Percentiles rank a stretch among this genome's conserved stretches.
These are phyloP conservation scores for Melocanna baccifera DNA, from an alignment of 176 grass and related monocot genomes.

Conservation along the genomic window DNA sequence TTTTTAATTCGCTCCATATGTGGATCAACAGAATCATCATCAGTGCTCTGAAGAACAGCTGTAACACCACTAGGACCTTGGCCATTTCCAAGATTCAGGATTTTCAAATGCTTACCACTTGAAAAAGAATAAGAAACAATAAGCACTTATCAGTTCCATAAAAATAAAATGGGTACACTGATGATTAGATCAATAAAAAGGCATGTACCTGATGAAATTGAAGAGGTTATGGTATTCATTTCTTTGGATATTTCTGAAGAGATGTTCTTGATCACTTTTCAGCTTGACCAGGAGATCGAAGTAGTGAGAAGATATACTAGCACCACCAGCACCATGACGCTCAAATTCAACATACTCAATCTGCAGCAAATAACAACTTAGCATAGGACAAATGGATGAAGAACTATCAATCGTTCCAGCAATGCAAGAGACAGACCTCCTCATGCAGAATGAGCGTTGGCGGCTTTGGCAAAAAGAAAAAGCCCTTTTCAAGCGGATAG, in stretches of 20 bases:
- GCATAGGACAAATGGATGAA: background rate
- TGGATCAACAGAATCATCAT: slow-evolving; percentile 62
- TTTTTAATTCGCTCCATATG: slow-evolving; percentile 62
- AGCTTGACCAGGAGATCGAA: slow-evolving; percentile 84
- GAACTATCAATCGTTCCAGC: background rate
- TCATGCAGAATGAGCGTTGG: slow-evolving; percentile 99
- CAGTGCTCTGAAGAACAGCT: slow-evolving; percentile 59
- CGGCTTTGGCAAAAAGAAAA: slow-evolving; percentile 98
- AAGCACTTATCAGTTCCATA: slow-evolving; percentile 19
- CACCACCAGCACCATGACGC: slow-evolving; percentile 76
- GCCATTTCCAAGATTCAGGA: slow-evolving; percentile 66
- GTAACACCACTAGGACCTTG: slow-evolving; percentile 41
- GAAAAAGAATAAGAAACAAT: background rate
- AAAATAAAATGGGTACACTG: background rate
- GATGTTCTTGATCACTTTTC: slow-evolving; percentile 78
- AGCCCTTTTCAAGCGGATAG: slow-evolving; percentile 96
- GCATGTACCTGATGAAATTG: slow-evolving; percentile 57
- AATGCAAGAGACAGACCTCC: slow-evolving; percentile 52
- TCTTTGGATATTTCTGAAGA: slow-evolving; percentile 88
- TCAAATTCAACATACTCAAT: slow-evolving; percentile 90
- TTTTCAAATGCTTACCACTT: slow-evolving; percentile 77
- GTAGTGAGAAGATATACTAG: slow-evolving; percentile 73
- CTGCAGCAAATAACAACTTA: slow-evolving; percentile 40
- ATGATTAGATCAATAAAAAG: background rate
- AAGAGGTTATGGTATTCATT: slow-evolving; percentile 83